Evolutionary conservation across 345 rosid genomes (phyloP).

Genomic region (Cochlearia excelsa): DNA sequence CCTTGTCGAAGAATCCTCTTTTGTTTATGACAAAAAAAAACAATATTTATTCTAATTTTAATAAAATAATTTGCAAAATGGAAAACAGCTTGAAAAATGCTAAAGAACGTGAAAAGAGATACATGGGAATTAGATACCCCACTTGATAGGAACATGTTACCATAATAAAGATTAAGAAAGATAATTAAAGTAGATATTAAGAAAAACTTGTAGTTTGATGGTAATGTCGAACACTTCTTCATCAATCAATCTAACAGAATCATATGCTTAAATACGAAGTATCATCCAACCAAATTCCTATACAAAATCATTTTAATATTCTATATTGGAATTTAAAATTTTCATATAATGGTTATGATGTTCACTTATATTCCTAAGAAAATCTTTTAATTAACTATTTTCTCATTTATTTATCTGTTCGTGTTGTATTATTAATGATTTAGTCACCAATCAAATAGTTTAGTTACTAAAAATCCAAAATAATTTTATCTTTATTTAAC

Average conservation of each 20-base stretch:
- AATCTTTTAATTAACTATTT: too few species aligned
- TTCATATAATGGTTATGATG: background rate
- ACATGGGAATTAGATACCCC: constrained; percentile 23
- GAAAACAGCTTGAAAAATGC: constrained; percentile 32
- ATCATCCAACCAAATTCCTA: constrained; percentile 19
- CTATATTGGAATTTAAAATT: background rate
- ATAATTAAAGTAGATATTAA: background rate
- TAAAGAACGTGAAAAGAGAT: constrained; percentile 26
- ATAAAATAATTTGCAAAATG: constrained; percentile 1
- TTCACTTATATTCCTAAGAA: background rate
- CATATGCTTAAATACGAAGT: constrained; percentile 14
- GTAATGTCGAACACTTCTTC: constrained; percentile 15
- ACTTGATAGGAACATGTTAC: constrained; percentile 26
- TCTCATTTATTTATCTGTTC: background rate
- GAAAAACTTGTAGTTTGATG: constrained; percentile 23
- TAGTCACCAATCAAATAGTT: constrained; percentile 4
- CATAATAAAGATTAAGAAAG: background rate
- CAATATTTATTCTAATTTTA: too few species aligned
- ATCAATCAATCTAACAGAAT: constrained; percentile 22
- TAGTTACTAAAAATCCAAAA: constrained; percentile 1
- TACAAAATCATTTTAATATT: background rate
- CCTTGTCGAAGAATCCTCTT: constrained; percentile 14
- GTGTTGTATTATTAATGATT: background rate
- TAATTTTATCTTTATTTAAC: constrained; percentile 7
- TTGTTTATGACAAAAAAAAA: constrained; percentile 4